phyloP scores from a whole-genome alignment of 768 basidiomycete species.

The Lentinula raphanica region DNA sequence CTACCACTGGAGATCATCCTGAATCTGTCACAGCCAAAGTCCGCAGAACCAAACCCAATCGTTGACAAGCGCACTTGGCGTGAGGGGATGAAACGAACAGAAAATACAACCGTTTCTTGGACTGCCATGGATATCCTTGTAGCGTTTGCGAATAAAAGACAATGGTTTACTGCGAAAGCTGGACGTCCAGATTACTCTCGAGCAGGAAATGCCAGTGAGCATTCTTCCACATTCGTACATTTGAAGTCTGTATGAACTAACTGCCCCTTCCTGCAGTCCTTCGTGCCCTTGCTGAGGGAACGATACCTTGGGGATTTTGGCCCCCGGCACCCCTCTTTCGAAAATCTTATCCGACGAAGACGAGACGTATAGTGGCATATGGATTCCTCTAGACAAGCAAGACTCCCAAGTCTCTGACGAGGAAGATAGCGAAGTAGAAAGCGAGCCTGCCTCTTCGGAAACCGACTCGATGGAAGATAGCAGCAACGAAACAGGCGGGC shows the following conservation, averaged over 20 bases:
- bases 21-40: slow-evolving; percentile 49
- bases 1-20: slow-evolving; percentile 77
- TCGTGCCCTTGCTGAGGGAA: slow-evolving; percentile 76
- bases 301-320: slow-evolving; percentile 81
- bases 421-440: slow-evolving; percentile 21
- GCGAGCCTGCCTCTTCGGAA: slow-evolving; percentile 16
- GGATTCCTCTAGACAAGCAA: slow-evolving; percentile 23
- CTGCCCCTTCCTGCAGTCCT: slow-evolving; percentile 46
- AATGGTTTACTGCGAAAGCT: slow-evolving; percentile 88
- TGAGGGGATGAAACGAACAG: slow-evolving; percentile 32
- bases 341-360: slow-evolving; percentile 24
- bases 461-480: not conserved
- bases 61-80: slow-evolving; percentile 82
- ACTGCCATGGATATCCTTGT: slow-evolving; percentile 83
- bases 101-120: slow-evolving; percentile 43
- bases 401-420: slow-evolving; percentile 17
- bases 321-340: slow-evolving; percentile 45
- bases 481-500: not conserved
- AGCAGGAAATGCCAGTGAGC: slow-evolving; percentile 85
- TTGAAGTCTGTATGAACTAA: not conserved
- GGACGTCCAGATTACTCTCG: slow-evolving; percentile 85
- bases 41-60: slow-evolving; percentile 23
- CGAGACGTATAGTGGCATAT: slow-evolving; percentile 52
- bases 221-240: not conserved
- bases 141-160: slow-evolving; percentile 70